Conservation (phyloP, 2,329 filamentous ascomycete genomes). For the Ceratocystis huliohia region DNA sequence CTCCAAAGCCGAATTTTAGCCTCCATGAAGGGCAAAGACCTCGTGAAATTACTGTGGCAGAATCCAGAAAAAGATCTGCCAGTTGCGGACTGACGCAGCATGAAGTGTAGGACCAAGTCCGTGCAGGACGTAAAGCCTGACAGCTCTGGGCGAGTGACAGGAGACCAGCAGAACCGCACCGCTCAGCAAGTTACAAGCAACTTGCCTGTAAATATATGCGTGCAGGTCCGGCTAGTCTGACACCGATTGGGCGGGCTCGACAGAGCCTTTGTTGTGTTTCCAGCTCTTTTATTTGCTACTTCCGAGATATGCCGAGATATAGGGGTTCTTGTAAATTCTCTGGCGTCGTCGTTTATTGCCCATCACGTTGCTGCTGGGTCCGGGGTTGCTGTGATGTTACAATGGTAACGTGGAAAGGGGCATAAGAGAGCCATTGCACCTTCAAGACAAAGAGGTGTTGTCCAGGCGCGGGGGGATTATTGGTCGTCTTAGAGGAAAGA, state of each 20-base stretch:
- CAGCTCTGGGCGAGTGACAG: background rate
- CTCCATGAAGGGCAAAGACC: background rate
- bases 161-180: too few relatives aligned
- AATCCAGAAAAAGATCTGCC: background rate
- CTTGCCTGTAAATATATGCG: too few relatives aligned
- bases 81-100: too few relatives aligned
- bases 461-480: background rate
- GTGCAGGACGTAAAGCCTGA: background rate
- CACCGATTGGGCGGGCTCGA: too few relatives aligned
- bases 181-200: too few relatives aligned
- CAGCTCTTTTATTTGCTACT: background rate
- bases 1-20: background rate
- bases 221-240: too few relatives aligned
- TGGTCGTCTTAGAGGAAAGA: background rate
- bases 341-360: background rate
- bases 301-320: background rate
- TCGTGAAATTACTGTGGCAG: background rate
- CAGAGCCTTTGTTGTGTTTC: background rate
- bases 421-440: background rate
- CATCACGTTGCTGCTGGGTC: background rate
- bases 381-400: background rate
- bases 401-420: background rate
- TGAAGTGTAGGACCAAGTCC: too few relatives aligned
- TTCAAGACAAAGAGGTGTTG: background rate
- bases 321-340: background rate